phyloP scores from a whole-genome alignment of 352 stramenopile species.

The Hyaloperonospora brassicae region DNA sequence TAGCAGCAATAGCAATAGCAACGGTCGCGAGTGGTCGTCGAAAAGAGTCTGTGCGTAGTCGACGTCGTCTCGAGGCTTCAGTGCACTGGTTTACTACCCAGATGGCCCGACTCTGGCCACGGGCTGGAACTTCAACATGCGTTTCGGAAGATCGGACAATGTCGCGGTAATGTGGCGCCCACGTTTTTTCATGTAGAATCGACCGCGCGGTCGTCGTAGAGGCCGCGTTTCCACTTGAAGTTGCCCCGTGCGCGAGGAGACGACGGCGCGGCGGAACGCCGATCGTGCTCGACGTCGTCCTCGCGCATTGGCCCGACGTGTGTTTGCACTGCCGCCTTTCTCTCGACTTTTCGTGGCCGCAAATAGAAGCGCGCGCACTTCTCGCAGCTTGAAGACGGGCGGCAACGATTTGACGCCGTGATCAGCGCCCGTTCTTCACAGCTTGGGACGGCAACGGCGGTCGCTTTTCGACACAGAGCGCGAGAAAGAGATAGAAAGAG shows the following conservation, averaged over 20 bases:
- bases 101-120: background rate
- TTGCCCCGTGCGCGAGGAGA: background rate
- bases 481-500: too few relatives aligned
- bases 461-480: too few relatives aligned
- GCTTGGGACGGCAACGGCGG: background rate
- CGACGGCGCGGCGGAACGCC: too few relatives aligned
- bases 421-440: background rate
- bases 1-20: too few relatives aligned
- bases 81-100: slow-evolving; percentile 2
- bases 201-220: background rate
- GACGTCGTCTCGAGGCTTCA: too few relatives aligned
- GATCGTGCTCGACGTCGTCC: background rate
- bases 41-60: too few relatives aligned
- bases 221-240: background rate
- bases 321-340: too few relatives aligned
- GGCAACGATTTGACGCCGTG: slow-evolving; percentile 20
- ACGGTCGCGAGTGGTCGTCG: too few relatives aligned
- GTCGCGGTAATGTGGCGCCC: slow-evolving; percentile 7
- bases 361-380: slow-evolving; percentile 15
- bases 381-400: slow-evolving; percentile 18
- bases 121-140: slow-evolving; percentile 25
- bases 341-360: too few relatives aligned
- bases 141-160: slow-evolving; percentile 23
- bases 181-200: slow-evolving; percentile 7
- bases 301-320: too few relatives aligned